A percentile compares a stretch with the other conserved stretches of the same genome.
These are phyloP conservation scores for Nannochloropsis salina DNA, from an alignment of 108 stramenopile species.

Conservation along the genomic window DNA sequence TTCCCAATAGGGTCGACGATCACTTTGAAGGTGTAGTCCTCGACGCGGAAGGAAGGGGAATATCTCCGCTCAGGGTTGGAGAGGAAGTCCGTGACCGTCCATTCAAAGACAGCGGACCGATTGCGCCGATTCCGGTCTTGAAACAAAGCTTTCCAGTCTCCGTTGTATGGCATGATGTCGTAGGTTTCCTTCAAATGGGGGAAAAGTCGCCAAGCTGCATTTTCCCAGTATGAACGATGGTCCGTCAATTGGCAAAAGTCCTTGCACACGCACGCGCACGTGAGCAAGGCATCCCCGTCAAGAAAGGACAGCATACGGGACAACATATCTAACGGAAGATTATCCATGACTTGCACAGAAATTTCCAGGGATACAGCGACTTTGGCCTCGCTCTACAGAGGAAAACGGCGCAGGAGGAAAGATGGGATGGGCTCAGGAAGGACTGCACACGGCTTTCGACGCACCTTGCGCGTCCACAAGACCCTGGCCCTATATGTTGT, in stretches of 20 bases:
- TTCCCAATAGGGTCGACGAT: neutral
- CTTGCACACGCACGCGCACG: neutral
- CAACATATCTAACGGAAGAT: neutral
- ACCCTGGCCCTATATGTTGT: neutral
- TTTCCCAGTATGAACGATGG: conserved; percentile 12
- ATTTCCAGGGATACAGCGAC: neutral
- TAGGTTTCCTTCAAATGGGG: conserved; percentile 18
- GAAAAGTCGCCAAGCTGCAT: neutral
- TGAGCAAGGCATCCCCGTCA: neutral
- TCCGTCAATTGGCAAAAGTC: neutral
- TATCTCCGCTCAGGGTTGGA: neutral
- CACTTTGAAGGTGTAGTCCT: neutral
- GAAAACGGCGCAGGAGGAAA: too few species aligned
- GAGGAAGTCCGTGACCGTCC: conserved; percentile 11
- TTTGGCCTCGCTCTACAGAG: neutral
- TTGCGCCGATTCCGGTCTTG: neutral
- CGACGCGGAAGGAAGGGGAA: conserved; percentile 19
- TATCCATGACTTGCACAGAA: neutral
- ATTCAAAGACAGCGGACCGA: neutral
- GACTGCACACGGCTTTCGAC: too few species aligned
- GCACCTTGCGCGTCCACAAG: neutral
- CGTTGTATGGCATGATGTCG: conserved; percentile 7
- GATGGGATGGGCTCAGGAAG: too few species aligned
- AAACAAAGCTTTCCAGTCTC: neutral
- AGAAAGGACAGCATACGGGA: neutral